Conservation (phyloP, 1,284 basidiomycete genomes). For the Microbotryomycetes sp. region DNA sequence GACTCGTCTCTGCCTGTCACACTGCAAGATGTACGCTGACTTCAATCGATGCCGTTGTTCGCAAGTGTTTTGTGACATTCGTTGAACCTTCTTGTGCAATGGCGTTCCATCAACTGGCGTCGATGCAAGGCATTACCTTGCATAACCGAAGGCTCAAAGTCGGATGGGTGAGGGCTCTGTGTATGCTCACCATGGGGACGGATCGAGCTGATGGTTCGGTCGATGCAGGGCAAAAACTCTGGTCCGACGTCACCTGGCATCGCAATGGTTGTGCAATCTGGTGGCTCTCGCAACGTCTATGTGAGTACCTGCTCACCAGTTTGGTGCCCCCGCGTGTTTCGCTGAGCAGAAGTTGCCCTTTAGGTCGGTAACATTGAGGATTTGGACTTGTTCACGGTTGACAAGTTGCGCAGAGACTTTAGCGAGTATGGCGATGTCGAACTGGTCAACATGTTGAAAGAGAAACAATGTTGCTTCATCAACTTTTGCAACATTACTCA, state of each 20-base stretch:
- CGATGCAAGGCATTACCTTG: constrained; percentile 75
- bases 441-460: constrained; percentile 86
- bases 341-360: background rate
- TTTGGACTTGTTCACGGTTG: constrained; percentile 77
- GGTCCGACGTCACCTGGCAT: constrained; percentile 71
- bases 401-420: constrained; percentile 79
- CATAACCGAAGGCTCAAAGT: constrained; percentile 87
- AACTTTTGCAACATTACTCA: constrained; percentile 85
- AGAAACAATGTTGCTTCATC: constrained; percentile 93
- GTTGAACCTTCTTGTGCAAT: constrained; percentile 67
- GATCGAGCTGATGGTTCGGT: no score
- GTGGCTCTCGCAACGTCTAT: constrained; percentile 90
- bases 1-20: constrained; percentile 25
- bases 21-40: background rate
- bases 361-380: constrained; percentile 61
- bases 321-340: background rate
- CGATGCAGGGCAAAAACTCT: constrained; percentile 33
- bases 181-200: no score
- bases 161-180: constrained; percentile 85
- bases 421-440: constrained; percentile 90
- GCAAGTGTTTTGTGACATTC: constrained; percentile 38
- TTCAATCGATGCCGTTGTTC: constrained; percentile 40
- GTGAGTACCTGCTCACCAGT: constrained; percentile 44
- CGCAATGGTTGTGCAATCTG: constrained; percentile 76
- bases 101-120: constrained; percentile 83